Evolutionary conservation across 345 rosid genomes (phyloP).

Genomic region (Tarenaya hassleriana): DNA sequence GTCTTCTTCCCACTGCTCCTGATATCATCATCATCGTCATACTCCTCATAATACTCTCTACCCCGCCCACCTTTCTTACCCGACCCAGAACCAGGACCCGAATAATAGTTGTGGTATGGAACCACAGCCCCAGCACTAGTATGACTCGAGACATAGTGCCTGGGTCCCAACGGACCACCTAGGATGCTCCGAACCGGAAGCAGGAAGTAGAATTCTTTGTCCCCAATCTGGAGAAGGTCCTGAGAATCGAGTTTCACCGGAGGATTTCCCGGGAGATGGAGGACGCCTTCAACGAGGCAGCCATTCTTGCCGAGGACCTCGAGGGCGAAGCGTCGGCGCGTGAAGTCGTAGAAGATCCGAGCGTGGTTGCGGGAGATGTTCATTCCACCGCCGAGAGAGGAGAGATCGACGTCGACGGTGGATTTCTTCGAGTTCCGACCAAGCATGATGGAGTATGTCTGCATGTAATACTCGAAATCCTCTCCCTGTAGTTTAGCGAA

Average conservation of each 20-base stretch:
- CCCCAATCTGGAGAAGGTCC: conserved; percentile 91
- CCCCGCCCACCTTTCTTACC: conserved; percentile 57
- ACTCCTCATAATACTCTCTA: conserved; percentile 57
- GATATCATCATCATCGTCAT: conserved; percentile 40
- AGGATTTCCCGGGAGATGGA: conserved; percentile 90
- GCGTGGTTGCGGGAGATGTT: conserved; percentile 94
- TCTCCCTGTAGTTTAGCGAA: conserved; percentile 97
- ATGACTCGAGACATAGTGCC: conserved; percentile 44
- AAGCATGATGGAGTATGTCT: conserved; percentile 85
- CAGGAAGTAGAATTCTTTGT: conserved; percentile 87
- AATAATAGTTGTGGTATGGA: conserved; percentile 46
- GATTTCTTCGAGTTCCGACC: conserved; percentile 98
- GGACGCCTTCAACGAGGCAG: conserved; percentile 93
- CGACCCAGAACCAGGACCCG: conserved; percentile 33
- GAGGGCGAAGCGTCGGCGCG: conserved; percentile 95
- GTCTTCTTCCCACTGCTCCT: conserved; percentile 63
- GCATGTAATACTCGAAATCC: conserved; percentile 98
- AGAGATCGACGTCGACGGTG: conserved; percentile 86
- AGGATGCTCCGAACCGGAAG: conserved; percentile 81
- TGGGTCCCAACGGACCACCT: conserved; percentile 64
- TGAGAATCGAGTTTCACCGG: conserved; percentile 92
- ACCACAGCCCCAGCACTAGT: conserved; percentile 24
- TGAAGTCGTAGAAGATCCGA: conserved; percentile 87
- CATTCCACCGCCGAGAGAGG: conserved; percentile 96
- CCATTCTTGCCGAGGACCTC: conserved; percentile 99